Conservation (phyloP, 176 grass and related monocot species). For the Phoenix roebelenii region DNA sequence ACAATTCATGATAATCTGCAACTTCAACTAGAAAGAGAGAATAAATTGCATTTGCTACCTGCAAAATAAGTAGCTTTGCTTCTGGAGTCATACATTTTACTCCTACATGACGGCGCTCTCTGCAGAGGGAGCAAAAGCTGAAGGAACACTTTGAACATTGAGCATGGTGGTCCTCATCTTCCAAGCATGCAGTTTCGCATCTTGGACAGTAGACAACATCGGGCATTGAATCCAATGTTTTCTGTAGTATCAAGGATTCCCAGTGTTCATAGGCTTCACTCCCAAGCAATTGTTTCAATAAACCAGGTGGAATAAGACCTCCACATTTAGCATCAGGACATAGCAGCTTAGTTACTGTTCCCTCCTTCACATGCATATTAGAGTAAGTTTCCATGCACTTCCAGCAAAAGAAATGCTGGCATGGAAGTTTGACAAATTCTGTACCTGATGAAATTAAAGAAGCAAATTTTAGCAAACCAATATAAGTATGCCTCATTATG, state of each 20-base stretch:
- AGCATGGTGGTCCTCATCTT: constrained; percentile 52
- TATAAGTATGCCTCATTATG: too few relatives aligned
- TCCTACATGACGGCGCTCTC: constrained; percentile 65
- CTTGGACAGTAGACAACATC: constrained; percentile 74
- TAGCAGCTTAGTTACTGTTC: constrained; percentile 54
- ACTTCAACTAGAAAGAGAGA: too few relatives aligned
- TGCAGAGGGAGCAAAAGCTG: constrained; percentile 73
- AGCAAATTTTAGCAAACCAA: not conserved
- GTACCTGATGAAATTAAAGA: constrained; percentile 32
- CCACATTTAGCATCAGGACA: constrained; percentile 66
- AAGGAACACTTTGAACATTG: constrained; percentile 74
- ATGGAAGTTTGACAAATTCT: constrained; percentile 63
- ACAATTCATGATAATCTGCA: too few relatives aligned
- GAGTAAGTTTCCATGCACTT: constrained; percentile 76
- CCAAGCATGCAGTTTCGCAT: constrained; percentile 76
- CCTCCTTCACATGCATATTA: constrained; percentile 60
- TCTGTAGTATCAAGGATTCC: constrained; percentile 62
- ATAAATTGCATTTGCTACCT: constrained; percentile 28
- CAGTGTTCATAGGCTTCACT: constrained; percentile 59
- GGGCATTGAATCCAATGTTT: constrained; percentile 60
- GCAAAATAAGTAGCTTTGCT: constrained; percentile 52
- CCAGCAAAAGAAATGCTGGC: constrained; percentile 70
- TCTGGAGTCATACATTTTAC: constrained; percentile 42
- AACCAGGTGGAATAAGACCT: constrained; percentile 42
- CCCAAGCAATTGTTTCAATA: constrained; percentile 55